Conservation (phyloP, 805 yeast species). For the Candida loeiensis region DNA sequence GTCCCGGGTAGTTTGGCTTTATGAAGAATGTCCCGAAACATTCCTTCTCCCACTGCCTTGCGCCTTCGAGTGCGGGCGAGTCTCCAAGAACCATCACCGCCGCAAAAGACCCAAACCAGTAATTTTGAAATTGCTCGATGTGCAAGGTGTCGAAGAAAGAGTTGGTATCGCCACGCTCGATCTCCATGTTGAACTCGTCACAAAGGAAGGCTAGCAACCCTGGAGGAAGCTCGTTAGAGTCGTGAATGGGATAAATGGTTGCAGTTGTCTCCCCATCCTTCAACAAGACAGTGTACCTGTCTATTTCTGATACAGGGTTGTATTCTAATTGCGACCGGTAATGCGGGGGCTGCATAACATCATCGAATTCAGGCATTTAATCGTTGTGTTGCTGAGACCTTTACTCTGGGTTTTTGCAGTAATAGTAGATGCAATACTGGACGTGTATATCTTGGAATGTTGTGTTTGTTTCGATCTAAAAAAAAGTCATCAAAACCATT, state of each 20-base stretch:
- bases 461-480: not conserved
- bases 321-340: conserved; percentile 43
- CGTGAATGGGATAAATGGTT: conserved; percentile 81
- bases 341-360: conserved; percentile 45
- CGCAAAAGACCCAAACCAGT: conserved; percentile 86
- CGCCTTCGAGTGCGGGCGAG: conserved; percentile 40
- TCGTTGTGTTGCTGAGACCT: not conserved
- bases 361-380: conserved; percentile 50
- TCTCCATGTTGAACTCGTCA: conserved; percentile 92
- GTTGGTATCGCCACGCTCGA: conserved; percentile 81
- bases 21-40: conserved; percentile 86
- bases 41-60: conserved; percentile 85
- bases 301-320: conserved; percentile 37
- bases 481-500: too few relatives aligned
- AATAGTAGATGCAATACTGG: conserved; percentile 33
- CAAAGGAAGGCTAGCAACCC: conserved; percentile 76
- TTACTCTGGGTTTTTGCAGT: conserved; percentile 4
- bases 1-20: conserved; percentile 87
- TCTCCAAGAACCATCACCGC: conserved; percentile 83
- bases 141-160: conserved; percentile 81
- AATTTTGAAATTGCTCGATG: conserved; percentile 70
- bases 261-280: conserved; percentile 92
- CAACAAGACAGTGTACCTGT: conserved; percentile 70
- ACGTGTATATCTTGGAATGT: conserved; percentile 26
- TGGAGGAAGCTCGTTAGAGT: conserved; percentile 65